Conservation (phyloP, 768 basidiomycete species). For the Rhizopogon sp. region DNA sequence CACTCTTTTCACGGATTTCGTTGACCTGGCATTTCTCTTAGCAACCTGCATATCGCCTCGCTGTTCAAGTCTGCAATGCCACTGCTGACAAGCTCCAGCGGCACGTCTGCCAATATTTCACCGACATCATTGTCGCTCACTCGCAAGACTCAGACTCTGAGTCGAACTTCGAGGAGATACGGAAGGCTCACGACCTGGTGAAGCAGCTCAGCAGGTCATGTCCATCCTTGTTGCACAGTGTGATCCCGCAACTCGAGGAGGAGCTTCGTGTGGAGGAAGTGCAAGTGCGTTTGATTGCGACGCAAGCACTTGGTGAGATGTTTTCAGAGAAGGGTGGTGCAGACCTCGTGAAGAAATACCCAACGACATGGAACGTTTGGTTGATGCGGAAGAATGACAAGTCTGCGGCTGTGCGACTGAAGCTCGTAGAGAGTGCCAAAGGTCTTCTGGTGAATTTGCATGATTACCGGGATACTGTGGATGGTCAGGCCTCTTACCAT, state of each 20-base stretch:
- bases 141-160: conserved; percentile 49
- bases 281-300: conserved; percentile 72
- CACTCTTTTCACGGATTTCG: background rate
- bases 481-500: conserved; percentile 46
- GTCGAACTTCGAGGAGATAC: conserved; percentile 62
- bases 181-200: conserved; percentile 79
- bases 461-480: conserved; percentile 64
- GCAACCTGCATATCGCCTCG: conserved; percentile 79
- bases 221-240: conserved; percentile 79
- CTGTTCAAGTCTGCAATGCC: conserved; percentile 78
- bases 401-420: conserved; percentile 60
- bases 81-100: conserved; percentile 86
- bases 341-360: conserved; percentile 78
- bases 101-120: conserved; percentile 88
- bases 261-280: conserved; percentile 77
- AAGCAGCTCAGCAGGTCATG: conserved; percentile 75
- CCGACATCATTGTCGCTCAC: conserved; percentile 72
- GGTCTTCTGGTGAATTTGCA: conserved; percentile 60
- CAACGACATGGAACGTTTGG: conserved; percentile 84
- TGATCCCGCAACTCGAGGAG: conserved; percentile 90
- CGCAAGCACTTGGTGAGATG: conserved; percentile 86
- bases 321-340: conserved; percentile 70
- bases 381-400: conserved; percentile 75
- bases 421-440: conserved; percentile 68
- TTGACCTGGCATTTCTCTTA: conserved; percentile 19